phyloP scores from a whole-genome alignment of 768 basidiomycete species.

The Macrolepiota albuminosa region DNA sequence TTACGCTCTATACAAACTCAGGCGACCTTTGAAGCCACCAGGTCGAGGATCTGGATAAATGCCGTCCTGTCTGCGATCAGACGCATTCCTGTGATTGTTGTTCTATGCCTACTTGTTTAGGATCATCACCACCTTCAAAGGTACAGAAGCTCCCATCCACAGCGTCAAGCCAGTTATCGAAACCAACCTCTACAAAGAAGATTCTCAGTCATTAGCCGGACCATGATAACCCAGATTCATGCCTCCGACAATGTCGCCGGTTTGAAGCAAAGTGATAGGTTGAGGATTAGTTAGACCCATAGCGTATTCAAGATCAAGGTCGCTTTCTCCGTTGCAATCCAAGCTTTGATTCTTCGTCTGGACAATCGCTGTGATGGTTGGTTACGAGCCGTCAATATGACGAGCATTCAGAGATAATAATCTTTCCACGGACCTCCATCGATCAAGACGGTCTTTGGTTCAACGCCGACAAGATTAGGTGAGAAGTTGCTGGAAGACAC shows the following conservation, averaged over 20 bases:
- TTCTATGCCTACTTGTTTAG: conserved; percentile 18
- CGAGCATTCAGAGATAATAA: not conserved
- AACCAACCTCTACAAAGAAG: conserved; percentile 31
- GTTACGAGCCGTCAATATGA: not conserved
- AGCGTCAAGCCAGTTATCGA: conserved; percentile 46
- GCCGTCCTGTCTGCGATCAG: conserved; percentile 19
- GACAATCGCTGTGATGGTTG: conserved; percentile 29
- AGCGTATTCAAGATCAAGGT: conserved; percentile 54
- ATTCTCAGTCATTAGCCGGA: not conserved
- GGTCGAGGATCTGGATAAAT: conserved; percentile 13
- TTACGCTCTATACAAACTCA: not conserved
- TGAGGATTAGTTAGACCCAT: conserved; percentile 43
- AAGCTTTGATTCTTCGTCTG: conserved; percentile 39
- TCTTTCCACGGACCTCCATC: conserved; percentile 25
- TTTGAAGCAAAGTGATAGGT: conserved; percentile 38
- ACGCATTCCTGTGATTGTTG: not conserved
- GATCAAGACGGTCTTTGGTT: conserved; percentile 29
- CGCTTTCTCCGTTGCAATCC: conserved; percentile 47
- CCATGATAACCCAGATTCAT: not conserved
- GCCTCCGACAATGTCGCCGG: conserved; percentile 39
- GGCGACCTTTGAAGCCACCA: conserved; percentile 13
- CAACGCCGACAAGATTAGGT: conserved; percentile 28
- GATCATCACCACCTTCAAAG: conserved; percentile 43
- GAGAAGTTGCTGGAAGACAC: conserved; percentile 28
- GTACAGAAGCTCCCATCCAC: conserved; percentile 42